Conservation (phyloP, 176 grass and related monocot species). For the Luzula sylvatica region DNA sequence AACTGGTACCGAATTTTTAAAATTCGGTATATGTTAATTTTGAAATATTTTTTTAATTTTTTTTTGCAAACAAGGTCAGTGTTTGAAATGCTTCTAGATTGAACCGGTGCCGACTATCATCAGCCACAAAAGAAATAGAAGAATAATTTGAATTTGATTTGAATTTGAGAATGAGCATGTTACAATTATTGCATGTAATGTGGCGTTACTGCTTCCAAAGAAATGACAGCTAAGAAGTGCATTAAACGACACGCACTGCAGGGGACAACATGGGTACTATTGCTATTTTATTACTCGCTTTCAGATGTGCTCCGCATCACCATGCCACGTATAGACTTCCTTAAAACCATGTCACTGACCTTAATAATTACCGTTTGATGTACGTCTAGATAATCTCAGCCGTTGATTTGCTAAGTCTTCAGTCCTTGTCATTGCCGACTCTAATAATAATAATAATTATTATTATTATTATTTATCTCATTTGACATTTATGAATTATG, state of each 20-base stretch:
- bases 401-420: neutral
- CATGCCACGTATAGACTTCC: neutral
- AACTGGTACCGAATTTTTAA: too few relatives aligned
- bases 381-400: slow-evolving; percentile 3
- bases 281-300: neutral
- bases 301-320: neutral
- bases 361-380: too few relatives aligned
- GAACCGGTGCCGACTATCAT: too few relatives aligned
- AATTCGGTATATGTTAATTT: too few relatives aligned
- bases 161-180: neutral
- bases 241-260: neutral
- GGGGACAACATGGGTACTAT: slow-evolving; percentile 8
- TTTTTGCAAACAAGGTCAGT: too few relatives aligned
- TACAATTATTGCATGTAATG: neutral
- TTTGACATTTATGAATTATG: neutral
- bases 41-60: too few relatives aligned
- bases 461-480: too few relatives aligned
- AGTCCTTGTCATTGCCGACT: too few relatives aligned
- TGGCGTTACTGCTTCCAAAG: slow-evolving; percentile 3
- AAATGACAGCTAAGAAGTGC: slow-evolving; percentile 11
- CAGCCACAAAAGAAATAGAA: neutral
- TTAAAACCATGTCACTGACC: neutral
- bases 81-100: too few relatives aligned
- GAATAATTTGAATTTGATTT: slow-evolving; percentile 10
- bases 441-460: too few relatives aligned